phyloP scores from a whole-genome alignment of 768 basidiomycete species.

The Artomyces pyxidatus region DNA sequence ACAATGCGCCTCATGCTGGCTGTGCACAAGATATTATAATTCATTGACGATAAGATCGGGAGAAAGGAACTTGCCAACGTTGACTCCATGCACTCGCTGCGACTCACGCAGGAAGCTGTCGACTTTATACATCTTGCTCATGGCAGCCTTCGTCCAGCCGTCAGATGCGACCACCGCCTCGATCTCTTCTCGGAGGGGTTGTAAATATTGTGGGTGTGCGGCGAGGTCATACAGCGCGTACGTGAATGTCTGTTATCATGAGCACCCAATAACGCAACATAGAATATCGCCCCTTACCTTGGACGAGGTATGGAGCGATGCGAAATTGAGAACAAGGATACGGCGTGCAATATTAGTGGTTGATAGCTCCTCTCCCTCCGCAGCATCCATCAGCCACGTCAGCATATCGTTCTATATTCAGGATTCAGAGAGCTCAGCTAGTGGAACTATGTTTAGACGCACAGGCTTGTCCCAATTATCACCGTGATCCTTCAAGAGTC shows the following conservation, averaged over 20 bases:
- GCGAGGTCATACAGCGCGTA: slow-evolving; percentile 24
- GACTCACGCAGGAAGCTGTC: slow-evolving; percentile 29
- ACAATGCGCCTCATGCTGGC: slow-evolving; percentile 20
- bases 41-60: too few relatives aligned
- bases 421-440: not conserved
- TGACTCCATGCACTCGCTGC: slow-evolving; percentile 19
- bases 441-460: too few relatives aligned
- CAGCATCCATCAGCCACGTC: slow-evolving; percentile 31
- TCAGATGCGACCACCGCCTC: slow-evolving; percentile 20
- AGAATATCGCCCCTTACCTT: slow-evolving; percentile 10
- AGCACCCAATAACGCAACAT: not conserved
- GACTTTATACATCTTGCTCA: slow-evolving; percentile 25
- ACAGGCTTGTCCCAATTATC: not conserved
- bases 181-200: slow-evolving; percentile 25
- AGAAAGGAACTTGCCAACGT: slow-evolving; percentile 14
- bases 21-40: not conserved
- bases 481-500: not conserved
- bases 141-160: slow-evolving; percentile 21
- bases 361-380: slow-evolving; percentile 22
- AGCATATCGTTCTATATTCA: slow-evolving; percentile 30
- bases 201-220: slow-evolving; percentile 20
- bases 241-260: slow-evolving; percentile 18
- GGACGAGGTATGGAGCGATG: slow-evolving; percentile 23
- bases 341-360: slow-evolving; percentile 22
- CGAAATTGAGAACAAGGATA: slow-evolving; percentile 22